Percentiles rank a stretch among this genome's conserved stretches.
Evolutionary conservation across 176 grass and related monocot genomes (phyloP).

Genomic region (Oryza coarctata): DNA sequence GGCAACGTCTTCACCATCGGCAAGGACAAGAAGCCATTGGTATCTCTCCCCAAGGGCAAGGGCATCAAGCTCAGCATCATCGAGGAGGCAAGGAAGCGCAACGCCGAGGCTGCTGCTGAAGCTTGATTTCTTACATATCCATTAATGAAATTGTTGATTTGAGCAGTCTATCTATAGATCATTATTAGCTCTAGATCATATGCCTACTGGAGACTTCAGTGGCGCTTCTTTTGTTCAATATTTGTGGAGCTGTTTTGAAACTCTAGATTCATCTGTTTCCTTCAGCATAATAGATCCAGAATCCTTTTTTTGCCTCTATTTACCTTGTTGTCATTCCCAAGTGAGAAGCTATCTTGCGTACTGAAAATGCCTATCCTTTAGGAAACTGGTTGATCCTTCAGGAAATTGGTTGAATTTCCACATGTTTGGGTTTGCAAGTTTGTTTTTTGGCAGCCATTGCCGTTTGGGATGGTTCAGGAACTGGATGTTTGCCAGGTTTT

Average conservation of each 20-base stretch:
- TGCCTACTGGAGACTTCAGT: not conserved
- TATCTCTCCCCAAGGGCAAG: conserved; percentile 34
- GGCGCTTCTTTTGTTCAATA: not conserved
- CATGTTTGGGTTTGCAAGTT: not conserved
- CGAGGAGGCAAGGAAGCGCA: conserved; percentile 38
- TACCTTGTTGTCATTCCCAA: not conserved
- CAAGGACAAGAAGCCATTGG: conserved; percentile 40
- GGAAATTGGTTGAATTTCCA: no score
- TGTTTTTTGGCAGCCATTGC: no score
- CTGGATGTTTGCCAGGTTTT: no score
- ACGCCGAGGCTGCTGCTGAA: not conserved
- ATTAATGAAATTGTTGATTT: not conserved
- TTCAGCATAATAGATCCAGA: not conserved
- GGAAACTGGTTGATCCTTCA: no score
- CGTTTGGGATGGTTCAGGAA: no score
- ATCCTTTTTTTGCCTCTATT: no score
- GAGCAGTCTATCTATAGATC: not conserved
- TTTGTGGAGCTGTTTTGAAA: not conserved
- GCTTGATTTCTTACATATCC: not conserved
- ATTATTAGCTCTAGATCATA: not conserved
- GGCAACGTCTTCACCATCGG: conserved; percentile 38
- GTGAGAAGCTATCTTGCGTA: not conserved
- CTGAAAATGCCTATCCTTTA: not conserved
- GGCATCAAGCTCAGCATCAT: conserved; percentile 41
- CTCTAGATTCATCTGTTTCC: not conserved